phyloP scores from a whole-genome alignment of 768 basidiomycete genomes.

The Scleroderma bovista region DNA sequence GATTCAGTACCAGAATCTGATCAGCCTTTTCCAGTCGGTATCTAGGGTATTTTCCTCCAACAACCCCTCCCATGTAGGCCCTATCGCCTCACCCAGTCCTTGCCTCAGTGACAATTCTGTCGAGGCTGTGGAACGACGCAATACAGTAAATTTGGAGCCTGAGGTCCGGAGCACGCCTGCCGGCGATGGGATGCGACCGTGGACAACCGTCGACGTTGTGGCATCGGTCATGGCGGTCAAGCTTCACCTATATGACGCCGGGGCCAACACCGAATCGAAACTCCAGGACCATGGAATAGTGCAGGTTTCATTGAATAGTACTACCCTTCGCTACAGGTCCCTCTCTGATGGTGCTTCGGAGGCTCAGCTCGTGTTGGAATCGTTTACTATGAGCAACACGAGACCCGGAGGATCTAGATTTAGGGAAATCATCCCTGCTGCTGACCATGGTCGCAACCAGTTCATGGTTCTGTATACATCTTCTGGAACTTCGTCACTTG shows the following conservation, averaged over 20 bases:
- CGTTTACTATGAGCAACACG: slow-evolving; percentile 89
- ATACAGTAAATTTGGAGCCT: slow-evolving; percentile 38
- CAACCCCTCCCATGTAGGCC: slow-evolving; percentile 28
- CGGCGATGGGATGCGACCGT: slow-evolving; percentile 30
- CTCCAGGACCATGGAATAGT: slow-evolving; percentile 79
- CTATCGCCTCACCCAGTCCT: slow-evolving; percentile 15
- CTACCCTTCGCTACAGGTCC: slow-evolving; percentile 72
- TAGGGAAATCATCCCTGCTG: slow-evolving; percentile 92
- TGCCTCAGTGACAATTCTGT: slow-evolving; percentile 1
- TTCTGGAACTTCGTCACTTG: slow-evolving; percentile 62
- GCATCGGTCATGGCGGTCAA: slow-evolving; percentile 68
- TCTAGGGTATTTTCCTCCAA: slow-evolving; percentile 58
- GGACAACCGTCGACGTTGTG: slow-evolving; percentile 69
- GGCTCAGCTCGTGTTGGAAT: slow-evolving; percentile 82
- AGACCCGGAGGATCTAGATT: slow-evolving; percentile 77
- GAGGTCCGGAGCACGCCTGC: slow-evolving; percentile 41
- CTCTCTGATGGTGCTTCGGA: slow-evolving; percentile 81
- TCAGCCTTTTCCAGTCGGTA: slow-evolving; percentile 62
- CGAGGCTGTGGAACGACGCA: slow-evolving; percentile 1
- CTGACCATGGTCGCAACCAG: slow-evolving; percentile 82
- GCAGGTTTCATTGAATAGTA: slow-evolving; percentile 77
- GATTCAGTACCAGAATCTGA: slow-evolving; percentile 69
- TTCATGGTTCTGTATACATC: slow-evolving; percentile 90
- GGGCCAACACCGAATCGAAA: slow-evolving; percentile 49
- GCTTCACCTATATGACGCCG: slow-evolving; percentile 78